Base-by-base conservation (phyloP, 345 rosid genomes). In the Zanthoxylum bungeanum region DNA sequence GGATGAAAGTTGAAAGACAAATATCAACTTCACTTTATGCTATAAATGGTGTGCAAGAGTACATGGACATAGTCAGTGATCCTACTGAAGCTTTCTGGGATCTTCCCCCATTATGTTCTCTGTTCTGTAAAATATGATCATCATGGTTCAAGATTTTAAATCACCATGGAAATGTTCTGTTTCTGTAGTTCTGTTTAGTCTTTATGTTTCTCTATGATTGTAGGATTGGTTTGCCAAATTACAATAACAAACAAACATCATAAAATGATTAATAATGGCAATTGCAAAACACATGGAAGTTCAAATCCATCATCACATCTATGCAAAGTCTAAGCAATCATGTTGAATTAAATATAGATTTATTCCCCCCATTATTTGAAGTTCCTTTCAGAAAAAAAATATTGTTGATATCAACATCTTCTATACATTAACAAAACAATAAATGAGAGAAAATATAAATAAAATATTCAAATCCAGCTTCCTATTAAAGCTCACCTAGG, bases 1-100 rank as follows among this genome's bases (percentile, higher is more conserved):
- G 91, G 77, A 85, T 87, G 86, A 86, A 83, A 73, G 86, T 89
- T 25, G 95, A 89, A 57, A 84, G 95, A 69, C 87, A 85, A 75
- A 87, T 85, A 44, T 87, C 94, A 27, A 91, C 94, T 50, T 85
- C 90, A 5, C 70, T 86, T 22, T 89, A 85, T 71, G 95, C 92
- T 12, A 86, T 89, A 34, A 87, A 83, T 68, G 95, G 95, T 17
- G 78, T 89, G 27, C 90, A 89, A 72, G 92, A 87, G 83, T 85
- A 73, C 21, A 83, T 87, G 77, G 86, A 86, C 19, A 73, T 80
- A 21, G 63, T 80, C 64, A 72, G 82, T 69, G 92, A 87, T 78
- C 75, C 88, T 52, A 44, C 34, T 63, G 89, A 89, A 64, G 78
- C 85, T 52, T 62, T 89, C 5, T 89, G 95, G 95, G 95, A 89